Percentiles rank a stretch among this genome's conserved stretches.
These are phyloP conservation scores for Rubus idaeus DNA, from an alignment of 306 rosid genomes.

Conservation along the genomic window DNA sequence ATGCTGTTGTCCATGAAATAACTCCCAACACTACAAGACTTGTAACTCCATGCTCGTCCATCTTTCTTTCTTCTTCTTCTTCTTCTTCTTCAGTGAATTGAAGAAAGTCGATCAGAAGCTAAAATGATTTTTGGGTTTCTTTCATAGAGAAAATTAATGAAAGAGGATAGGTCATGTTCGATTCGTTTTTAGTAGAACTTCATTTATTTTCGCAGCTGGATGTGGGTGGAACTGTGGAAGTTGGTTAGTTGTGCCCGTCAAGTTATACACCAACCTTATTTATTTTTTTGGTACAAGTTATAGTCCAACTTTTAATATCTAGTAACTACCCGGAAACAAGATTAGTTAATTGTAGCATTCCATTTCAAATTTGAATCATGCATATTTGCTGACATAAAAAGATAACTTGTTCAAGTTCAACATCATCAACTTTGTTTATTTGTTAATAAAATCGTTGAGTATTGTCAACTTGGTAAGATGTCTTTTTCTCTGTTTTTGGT, in stretches of 20 bases:
- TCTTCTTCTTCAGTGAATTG: background rate
- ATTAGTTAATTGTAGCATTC: background rate
- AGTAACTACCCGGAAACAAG: background rate
- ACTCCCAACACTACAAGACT: slow-evolving; percentile 52
- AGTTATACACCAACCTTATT: background rate
- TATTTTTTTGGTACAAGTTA: no score
- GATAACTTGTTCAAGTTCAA: background rate
- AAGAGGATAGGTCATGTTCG: background rate
- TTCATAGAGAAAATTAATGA: background rate
- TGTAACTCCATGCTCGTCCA: slow-evolving; percentile 37
- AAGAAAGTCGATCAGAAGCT: background rate
- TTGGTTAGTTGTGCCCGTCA: background rate
- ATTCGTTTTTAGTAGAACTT: background rate
- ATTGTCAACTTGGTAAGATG: background rate
- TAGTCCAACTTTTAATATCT: background rate
- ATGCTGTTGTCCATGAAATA: slow-evolving; percentile 64
- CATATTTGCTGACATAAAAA: background rate
- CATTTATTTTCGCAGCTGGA: slow-evolving; percentile 19
- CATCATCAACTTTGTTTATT: background rate
- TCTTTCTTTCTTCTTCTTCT: slow-evolving; percentile 14
- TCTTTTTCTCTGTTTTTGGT: background rate
- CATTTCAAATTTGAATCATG: background rate
- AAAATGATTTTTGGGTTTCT: background rate
- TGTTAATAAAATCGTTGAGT: background rate
- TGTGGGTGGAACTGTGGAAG: background rate